Base-by-base conservation (phyloP, 225 moss, liverwort and hornwort species). In the Marchantia paleacea region DNA sequence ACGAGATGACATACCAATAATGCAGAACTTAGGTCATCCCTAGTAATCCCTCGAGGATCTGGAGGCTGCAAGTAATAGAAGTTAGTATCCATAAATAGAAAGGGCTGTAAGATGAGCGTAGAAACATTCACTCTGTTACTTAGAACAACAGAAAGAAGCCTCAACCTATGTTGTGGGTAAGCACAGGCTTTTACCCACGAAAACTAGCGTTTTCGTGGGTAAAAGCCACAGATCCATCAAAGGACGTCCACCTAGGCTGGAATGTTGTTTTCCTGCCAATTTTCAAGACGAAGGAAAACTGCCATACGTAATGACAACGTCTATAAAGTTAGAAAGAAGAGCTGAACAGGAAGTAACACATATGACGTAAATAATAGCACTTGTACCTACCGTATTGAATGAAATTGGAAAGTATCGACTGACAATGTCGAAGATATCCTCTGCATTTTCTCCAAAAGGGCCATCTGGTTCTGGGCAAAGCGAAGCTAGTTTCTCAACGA, bases 341-440 rank as follows among this genome's bases (percentile, higher is more conserved):
- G 12, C 25, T 29, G 1, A 6, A 55, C 28, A 75, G 75, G 4
- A 61, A 69, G 10, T 64, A 5, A 72, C 39, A 57, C 48, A 51
- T n/a, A n/a, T 72, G 24, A 7, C 10, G 47, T 76, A 26, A 15
- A 39, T 10, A 57, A 7, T 55, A n/a, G 50, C 50, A 1, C 30
- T 11, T 31, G 60, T 73, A 80, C 92, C 83, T 85, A 95, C 95
- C 73, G 91, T 79, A 80, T 82, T 91, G 79, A 93, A 93, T 39
- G 92, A 84, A 12, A 95, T 92, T 16, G 95, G 95, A 73, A 95
- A 95, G 79, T 95, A 95, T 79, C 90, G 87, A 82, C 91, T 87
- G 69, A 90, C 87, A 72, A 93, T 83, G 66, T 90, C 89, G 81
- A 95, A 95, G 62, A 95, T 78, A 72, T 91, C 91, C 58, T 90